A percentile compares a stretch with the other conserved stretches of the same genome.
These are phyloP conservation scores for Scutellospora calospora DNA, from an alignment of 371 early-diverging fungal species.

Conservation along the genomic window DNA sequence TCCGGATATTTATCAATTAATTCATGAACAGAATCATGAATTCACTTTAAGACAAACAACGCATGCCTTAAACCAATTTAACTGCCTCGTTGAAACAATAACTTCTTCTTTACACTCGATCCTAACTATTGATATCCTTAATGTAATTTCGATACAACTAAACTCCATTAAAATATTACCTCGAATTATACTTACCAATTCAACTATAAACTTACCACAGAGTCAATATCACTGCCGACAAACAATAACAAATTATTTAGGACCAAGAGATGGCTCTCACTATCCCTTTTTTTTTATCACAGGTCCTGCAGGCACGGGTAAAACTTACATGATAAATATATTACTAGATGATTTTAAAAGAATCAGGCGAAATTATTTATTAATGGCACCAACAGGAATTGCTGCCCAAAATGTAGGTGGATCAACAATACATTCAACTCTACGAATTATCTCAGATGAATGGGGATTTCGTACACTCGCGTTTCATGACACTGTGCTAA, in stretches of 20 bases:
- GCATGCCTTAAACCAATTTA: no score
- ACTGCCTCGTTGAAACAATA: not conserved
- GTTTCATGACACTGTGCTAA: no score
- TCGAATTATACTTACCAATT: not conserved
- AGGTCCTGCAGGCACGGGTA: not conserved
- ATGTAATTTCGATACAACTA: not conserved
- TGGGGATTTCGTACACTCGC: no score
- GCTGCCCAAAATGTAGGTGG: constrained; percentile 14
- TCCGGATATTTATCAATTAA: no score
- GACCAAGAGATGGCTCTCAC: not conserved
- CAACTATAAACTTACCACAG: not conserved
- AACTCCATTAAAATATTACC: not conserved
- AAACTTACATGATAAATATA: constrained; percentile 2
- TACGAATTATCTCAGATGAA: no score
- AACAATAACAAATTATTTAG: constrained; percentile 6
- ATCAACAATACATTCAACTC: not conserved
- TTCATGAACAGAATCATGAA: no score
- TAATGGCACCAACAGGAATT: constrained; percentile 2
- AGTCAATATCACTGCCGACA: not conserved
- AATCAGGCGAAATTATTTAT: not conserved
- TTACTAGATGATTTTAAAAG: not conserved
- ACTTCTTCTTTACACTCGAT: not conserved
- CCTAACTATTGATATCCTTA: not conserved
- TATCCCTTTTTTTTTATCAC: constrained; percentile 11
- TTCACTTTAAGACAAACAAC: no score